Conservation (phyloP, 2,329 filamentous ascomycete species). For the Colletotrichum shisoi region DNA sequence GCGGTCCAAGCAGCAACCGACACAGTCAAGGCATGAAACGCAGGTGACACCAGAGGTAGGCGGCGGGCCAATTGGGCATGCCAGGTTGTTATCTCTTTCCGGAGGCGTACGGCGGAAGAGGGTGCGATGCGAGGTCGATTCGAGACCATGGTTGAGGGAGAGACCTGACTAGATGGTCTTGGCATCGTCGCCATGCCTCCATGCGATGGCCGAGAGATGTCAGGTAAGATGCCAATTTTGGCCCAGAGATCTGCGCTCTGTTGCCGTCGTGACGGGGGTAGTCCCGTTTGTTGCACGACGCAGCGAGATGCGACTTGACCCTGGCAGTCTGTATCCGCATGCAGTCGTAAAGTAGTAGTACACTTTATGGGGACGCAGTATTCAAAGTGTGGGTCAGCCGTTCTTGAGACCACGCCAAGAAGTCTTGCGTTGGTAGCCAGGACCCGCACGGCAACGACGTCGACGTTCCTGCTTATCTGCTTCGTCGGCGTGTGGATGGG, state of each 20-base stretch:
- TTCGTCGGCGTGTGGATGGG: constrained; percentile 13
- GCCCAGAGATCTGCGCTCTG: constrained; percentile 35
- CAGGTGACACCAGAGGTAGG: constrained; percentile 37
- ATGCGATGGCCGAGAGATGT: constrained; percentile 36
- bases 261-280: constrained; percentile 16
- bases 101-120: constrained; percentile 20
- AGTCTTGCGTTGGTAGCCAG: constrained; percentile 24
- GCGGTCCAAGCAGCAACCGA: constrained; percentile 34
- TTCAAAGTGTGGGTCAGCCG: constrained; percentile 36
- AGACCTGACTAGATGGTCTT: constrained; percentile 36
- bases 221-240: constrained; percentile 36
- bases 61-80: constrained; percentile 30
- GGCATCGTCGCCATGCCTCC: constrained; percentile 37
- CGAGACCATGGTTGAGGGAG: constrained; percentile 36
- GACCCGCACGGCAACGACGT: constrained; percentile 32
- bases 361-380: constrained; percentile 22
- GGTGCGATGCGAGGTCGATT: constrained; percentile 29
- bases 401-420: constrained; percentile 39
- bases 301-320: constrained; percentile 28
- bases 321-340: neutral
- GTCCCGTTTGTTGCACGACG: constrained; percentile 13
- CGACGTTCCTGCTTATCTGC: constrained; percentile 13
- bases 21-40: constrained; percentile 38
- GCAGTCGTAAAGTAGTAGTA: neutral
- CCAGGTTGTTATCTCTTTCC: constrained; percentile 30